Percentiles rank a stretch among this genome's conserved stretches.
Evolutionary conservation across 179 eudicot genomes (phyloP).

Genomic region (Heliamphora pulchella): DNA sequence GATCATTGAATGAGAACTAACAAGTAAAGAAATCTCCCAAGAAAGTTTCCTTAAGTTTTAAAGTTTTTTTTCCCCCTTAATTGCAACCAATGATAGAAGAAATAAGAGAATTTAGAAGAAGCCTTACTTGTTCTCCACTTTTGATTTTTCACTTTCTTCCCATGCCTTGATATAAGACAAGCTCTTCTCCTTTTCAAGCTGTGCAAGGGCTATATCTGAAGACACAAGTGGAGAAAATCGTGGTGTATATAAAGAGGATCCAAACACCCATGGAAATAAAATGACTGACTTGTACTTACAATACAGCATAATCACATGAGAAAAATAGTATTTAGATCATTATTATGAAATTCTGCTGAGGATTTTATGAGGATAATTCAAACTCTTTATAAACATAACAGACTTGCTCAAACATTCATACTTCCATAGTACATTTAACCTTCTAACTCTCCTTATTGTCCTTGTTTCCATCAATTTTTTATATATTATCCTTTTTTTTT

Average conservation of each 20-base stretch:
- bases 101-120: slow-evolving; percentile 7
- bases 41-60: no score
- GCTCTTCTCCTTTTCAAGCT: slow-evolving; percentile 65
- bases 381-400: background rate
- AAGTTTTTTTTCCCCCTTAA: no score
- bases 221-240: background rate
- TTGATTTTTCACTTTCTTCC: slow-evolving; percentile 72
- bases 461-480: no score
- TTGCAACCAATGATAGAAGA: background rate
- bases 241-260: background rate
- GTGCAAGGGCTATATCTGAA: slow-evolving; percentile 63
- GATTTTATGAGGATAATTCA: background rate
- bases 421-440: no score
- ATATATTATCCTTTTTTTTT: no score
- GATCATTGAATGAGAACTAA: background rate
- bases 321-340: background rate
- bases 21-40: background rate
- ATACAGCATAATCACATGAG: background rate
- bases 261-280: background rate
- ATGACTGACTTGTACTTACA: background rate
- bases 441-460: no score
- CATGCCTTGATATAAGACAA: slow-evolving; percentile 81
- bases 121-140: slow-evolving; percentile 72
- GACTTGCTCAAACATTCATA: no score
- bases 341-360: background rate